A percentile compares a stretch with the other conserved stretches of the same genome.
Conservation (phyloP, 306 rosid genomes). For the Malus sieversii region DNA sequence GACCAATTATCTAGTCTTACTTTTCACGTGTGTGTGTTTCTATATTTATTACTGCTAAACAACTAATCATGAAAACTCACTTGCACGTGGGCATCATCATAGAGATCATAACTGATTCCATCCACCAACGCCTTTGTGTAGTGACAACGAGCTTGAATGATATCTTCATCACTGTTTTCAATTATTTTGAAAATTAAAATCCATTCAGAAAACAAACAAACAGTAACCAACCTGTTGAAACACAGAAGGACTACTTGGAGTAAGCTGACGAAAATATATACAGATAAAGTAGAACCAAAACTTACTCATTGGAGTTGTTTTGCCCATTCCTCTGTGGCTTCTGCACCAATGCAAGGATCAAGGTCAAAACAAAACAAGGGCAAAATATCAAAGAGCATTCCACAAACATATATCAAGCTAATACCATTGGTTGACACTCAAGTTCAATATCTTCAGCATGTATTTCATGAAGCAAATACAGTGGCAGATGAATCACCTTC, state of each 20-base stretch:
- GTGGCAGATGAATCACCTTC: neutral
- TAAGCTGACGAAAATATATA: no score
- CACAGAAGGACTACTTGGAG: neutral
- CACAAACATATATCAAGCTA: neutral
- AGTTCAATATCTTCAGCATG: neutral
- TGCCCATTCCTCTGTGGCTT: neutral
- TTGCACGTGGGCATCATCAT: slow-evolving; percentile 64
- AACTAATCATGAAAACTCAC: slow-evolving; percentile 25
- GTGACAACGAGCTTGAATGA: slow-evolving; percentile 37
- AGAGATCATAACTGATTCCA: slow-evolving; percentile 33
- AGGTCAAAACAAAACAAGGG: neutral
- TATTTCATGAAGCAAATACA: neutral
- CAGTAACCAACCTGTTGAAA: neutral
- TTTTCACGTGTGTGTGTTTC: neutral
- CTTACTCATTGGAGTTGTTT: neutral
- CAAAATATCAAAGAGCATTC: neutral
- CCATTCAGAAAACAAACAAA: neutral
- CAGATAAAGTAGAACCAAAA: neutral
- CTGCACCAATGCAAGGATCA: neutral
- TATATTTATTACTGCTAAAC: neutral
- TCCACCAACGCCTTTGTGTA: slow-evolving; percentile 49
- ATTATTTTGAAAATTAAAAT: neutral
- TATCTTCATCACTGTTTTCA: slow-evolving; percentile 14
- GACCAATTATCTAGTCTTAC: no score
- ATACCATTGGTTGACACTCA: neutral